Percentiles rank a stretch among this genome's conserved stretches.
phyloP scores from a whole-genome alignment of 352 stramenopile genomes.

The Achlya hypogyna region DNA sequence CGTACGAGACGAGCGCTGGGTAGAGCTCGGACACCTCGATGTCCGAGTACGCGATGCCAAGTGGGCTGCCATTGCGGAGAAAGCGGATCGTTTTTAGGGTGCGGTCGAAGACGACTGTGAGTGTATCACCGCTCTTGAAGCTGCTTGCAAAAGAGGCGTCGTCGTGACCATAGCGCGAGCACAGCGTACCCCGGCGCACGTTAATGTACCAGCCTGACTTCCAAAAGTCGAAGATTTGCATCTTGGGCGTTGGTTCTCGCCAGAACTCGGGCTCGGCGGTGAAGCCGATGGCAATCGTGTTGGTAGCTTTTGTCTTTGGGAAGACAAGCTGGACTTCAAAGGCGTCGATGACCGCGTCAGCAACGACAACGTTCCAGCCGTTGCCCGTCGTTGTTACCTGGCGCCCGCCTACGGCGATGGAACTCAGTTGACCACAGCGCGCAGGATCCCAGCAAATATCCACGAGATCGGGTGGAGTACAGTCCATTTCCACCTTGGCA shows the following conservation, averaged over 20 bases:
- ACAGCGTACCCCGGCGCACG: slow-evolving; percentile 10
- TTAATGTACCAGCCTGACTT: slow-evolving; percentile 19
- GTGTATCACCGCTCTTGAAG: slow-evolving; percentile 10
- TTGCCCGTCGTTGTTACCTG: background rate
- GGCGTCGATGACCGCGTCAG: background rate
- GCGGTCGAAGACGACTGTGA: slow-evolving; percentile 10
- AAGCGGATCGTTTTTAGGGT: slow-evolving; percentile 4
- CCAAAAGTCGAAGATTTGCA: slow-evolving; percentile 9
- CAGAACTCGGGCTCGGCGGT: slow-evolving; percentile 15
- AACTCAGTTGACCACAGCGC: background rate
- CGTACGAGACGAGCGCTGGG: slow-evolving; percentile 11
- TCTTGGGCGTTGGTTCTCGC: background rate
- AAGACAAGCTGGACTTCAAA: slow-evolving; percentile 1
- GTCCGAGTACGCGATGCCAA: slow-evolving; percentile 15
- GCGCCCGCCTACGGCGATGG: background rate
- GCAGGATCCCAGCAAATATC: background rate
- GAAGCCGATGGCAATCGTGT: slow-evolving; percentile 19
- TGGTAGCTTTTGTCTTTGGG: slow-evolving; percentile 9
- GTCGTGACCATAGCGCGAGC: slow-evolving; percentile 18
- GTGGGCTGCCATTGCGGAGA: background rate
- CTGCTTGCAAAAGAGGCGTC: slow-evolving; percentile 2
- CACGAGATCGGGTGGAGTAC: too few relatives aligned
- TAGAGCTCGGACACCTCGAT: slow-evolving; percentile 2
- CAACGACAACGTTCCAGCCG: slow-evolving; percentile 17
- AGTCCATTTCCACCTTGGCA: background rate